phyloP scores from a whole-genome alignment of 2,329 filamentous ascomycete genomes.

The Ceratocystis cacaofunesta region DNA sequence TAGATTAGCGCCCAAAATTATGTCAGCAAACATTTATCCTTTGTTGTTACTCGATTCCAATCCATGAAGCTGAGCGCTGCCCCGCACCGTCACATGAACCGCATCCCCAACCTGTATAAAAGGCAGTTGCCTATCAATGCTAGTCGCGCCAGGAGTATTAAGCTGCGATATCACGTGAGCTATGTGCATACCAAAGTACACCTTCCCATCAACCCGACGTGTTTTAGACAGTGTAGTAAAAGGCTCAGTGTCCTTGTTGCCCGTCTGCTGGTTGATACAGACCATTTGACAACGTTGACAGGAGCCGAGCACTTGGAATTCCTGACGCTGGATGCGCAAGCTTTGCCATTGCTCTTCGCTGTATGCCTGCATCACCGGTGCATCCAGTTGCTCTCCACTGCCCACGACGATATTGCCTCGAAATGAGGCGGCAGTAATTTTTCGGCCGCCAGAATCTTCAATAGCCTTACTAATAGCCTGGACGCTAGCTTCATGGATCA shows the following conservation, averaged over 20 bases:
- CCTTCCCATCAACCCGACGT: constrained; percentile 64
- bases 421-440: constrained; percentile 59
- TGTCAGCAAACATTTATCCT: background rate
- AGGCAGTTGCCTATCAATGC: background rate
- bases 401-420: constrained; percentile 74
- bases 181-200: constrained; percentile 81
- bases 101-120: constrained; percentile 9
- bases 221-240: constrained; percentile 82
- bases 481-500: constrained; percentile 67
- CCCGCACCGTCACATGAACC: constrained; percentile 1
- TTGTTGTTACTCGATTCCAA: background rate
- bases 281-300: constrained; percentile 94
- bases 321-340: constrained; percentile 48
- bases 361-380: constrained; percentile 41
- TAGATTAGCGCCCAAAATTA: background rate
- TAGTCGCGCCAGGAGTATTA: background rate
- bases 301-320: constrained; percentile 60
- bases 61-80: background rate
- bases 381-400: constrained; percentile 24
- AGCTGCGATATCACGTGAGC: constrained; percentile 27
- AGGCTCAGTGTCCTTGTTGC: constrained; percentile 64
- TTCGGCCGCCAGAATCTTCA: background rate
- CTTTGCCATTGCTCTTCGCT: constrained; percentile 65
- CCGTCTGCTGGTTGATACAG: constrained; percentile 76
- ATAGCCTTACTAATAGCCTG: constrained; percentile 43